phyloP scores from a whole-genome alignment of 179 eudicot genomes.

The Beta macrorhiza region DNA sequence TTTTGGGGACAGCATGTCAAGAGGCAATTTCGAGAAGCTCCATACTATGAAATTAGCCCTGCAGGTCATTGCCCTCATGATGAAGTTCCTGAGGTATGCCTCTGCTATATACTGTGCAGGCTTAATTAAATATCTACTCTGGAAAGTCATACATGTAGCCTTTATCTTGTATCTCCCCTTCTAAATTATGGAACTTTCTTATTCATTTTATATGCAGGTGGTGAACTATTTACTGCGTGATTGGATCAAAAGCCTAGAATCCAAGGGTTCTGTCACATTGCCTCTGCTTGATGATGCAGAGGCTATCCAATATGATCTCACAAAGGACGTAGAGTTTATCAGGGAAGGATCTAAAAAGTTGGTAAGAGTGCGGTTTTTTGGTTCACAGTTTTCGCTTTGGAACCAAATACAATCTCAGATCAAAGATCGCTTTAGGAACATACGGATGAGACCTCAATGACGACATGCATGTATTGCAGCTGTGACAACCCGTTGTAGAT shows the following conservation, averaged over 20 bases:
- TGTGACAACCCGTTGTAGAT: constrained; percentile 6
- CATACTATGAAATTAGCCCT: constrained; percentile 89
- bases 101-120: background rate
- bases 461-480: background rate
- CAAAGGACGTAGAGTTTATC: constrained; percentile 62
- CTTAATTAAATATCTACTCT: background rate
- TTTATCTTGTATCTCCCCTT: background rate
- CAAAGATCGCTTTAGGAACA: constrained; percentile 34
- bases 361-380: constrained; percentile 57
- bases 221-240: constrained; percentile 80
- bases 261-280: constrained; percentile 51
- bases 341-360: constrained; percentile 62
- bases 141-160: background rate
- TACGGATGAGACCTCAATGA: constrained; percentile 33
- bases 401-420: constrained; percentile 54
- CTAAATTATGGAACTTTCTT: background rate
- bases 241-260: constrained; percentile 76
- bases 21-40: constrained; percentile 73
- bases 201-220: constrained; percentile 42
- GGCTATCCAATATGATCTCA: constrained; percentile 31
- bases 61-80: constrained; percentile 99
- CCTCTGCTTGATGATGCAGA: constrained; percentile 64
- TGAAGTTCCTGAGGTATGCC: constrained; percentile 89
- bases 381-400: constrained; percentile 67
- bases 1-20: constrained; percentile 85